Base-by-base conservation (phyloP, 164 flowering plant species). In the Aristolochia californica region DNA sequence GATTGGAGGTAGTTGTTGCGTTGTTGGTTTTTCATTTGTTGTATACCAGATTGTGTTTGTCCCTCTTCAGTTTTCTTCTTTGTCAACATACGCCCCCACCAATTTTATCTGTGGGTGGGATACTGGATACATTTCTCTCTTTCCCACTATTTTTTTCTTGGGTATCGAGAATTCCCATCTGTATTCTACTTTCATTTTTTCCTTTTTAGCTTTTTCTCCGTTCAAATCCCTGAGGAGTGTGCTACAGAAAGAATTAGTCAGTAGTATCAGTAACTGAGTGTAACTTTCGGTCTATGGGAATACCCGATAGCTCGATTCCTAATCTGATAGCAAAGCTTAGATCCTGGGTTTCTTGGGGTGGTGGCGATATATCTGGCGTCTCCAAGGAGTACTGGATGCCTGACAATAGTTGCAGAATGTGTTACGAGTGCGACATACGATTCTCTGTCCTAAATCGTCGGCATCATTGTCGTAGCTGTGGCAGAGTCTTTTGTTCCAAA, bases 381-480 rank as follows among this genome's bases (percentile, higher is more conserved):
- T 62, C 71, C 5, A 50, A 62, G 47, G 68, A 75, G 45, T 66
- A 62, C 34, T 67, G 72, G 60, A 77, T 75, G 84, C 68, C 71
- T 5, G 51, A 48, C 34, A 68, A 55, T 74, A 57, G 68, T 69
- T 62, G 48, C 68, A 75, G 57, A 48, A 75, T 71, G 73, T 84
- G 88, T 68, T 67, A 75, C 53, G 79, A 71, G 53, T 85, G 96
- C 58, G 62, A 62, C 47, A 43, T 56, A 13, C 68, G 61, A 15
- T 59, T 72, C 40, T 47, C 64, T 0, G 76, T 67, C 38, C 61
- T 62, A 43, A 69, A 68, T 55, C 55, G 61, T 22, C 62, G 74
- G 59, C 76, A 74, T 65, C 64, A 53, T n/a, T 85, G 93, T 74
- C 75, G 67, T 55, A 71, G 79, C 43, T 91, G 95, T 62, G 82